phyloP scores from a whole-genome alignment of 2,329 filamentous ascomycete species.

The Lojkania enalia region DNA sequence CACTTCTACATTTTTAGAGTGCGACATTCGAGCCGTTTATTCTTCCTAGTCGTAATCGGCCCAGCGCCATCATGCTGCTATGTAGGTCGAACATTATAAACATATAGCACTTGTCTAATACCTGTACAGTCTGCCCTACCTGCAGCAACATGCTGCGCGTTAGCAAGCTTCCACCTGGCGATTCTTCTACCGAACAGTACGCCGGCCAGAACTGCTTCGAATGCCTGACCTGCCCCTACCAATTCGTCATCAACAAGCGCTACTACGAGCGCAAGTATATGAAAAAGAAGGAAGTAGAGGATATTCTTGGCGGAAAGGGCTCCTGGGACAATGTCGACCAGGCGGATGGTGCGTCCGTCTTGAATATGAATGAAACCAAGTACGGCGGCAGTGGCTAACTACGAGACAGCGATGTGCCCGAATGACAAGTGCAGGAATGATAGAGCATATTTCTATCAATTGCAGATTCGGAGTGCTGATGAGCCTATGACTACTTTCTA shows the following conservation, averaged over 20 bases:
- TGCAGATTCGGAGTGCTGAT: constrained; percentile 96
- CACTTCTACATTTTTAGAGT: too few relatives aligned
- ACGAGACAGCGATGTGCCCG: constrained; percentile 86
- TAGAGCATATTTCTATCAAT: constrained; percentile 91
- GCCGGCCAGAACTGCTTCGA: constrained; percentile 76
- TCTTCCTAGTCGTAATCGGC: too few relatives aligned
- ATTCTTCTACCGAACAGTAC: constrained; percentile 43
- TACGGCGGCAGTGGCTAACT: too few relatives aligned
- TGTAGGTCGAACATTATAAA: constrained; percentile 53
- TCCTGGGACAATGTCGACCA: constrained; percentile 93
- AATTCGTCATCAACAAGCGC: constrained; percentile 76
- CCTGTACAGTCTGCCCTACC: constrained; percentile 68
- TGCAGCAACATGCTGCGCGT: constrained; percentile 85
- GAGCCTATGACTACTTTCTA: constrained; percentile 98
- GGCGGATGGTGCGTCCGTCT: constrained; percentile 61
- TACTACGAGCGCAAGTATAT: constrained; percentile 81
- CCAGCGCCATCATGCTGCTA: constrained; percentile 68
- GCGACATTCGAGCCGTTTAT: too few relatives aligned
- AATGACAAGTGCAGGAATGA: constrained; percentile 77
- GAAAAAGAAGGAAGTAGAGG: constrained; percentile 81
- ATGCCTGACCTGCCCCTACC: constrained; percentile 93
- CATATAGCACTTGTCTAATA: constrained; percentile 1
- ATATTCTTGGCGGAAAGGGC: constrained; percentile 83
- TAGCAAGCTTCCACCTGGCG: constrained; percentile 51
- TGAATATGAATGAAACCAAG: too few relatives aligned